Base-by-base conservation (phyloP, 352 stramenopile species). In the Globisporangium heterothallicum region DNA sequence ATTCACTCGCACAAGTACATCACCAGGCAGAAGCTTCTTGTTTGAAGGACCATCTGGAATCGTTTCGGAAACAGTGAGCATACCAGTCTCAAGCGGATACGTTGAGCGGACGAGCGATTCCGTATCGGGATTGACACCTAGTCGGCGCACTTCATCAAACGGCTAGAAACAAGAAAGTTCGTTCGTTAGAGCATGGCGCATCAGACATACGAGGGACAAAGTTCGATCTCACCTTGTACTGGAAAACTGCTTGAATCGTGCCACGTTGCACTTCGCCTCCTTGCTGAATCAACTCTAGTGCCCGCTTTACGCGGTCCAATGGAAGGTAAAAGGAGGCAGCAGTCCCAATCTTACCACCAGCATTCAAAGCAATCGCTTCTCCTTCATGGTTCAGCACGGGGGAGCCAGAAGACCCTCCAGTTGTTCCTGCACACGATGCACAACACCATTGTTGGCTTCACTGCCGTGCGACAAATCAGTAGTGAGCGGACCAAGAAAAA, bases 291-390 rank as follows among this genome's bases (percentile, higher is more conserved):
- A 91, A 54, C 55, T 93, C 76, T 16, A 97, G 75, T 12, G 88
- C 89, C 49, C 88, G 72, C 58, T 93, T 88, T 22, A 97, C 87
- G 36, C 84, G 82, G 58, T 95, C 74, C 8, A 97, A 64, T 0
- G 91, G 91, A 0, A 97, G 64, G 64, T 97, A 97, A 47, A 95
- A 97, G 0, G 85, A 92, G 25, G 86, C 85, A 1, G 87, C 74
- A 1, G 91, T 92, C 16, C 80, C 75, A 50, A 87, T 92, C 41
- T 89, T 92, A 10, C 86, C 91, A 21, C 91, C 91, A 14, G 89
- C 92, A 61, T 97, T 97, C 29, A 97, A 61, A 18, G 86, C 91
- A 22, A 97, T 92, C 0, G 86, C 91, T 49, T 96, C 68, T 4
- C 88, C 88, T 36, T 90, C 74, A 42, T 84, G 66, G 54, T 95